Conservation (phyloP, 2,329 filamentous ascomycete species). For the Penicillium sp. region DNA sequence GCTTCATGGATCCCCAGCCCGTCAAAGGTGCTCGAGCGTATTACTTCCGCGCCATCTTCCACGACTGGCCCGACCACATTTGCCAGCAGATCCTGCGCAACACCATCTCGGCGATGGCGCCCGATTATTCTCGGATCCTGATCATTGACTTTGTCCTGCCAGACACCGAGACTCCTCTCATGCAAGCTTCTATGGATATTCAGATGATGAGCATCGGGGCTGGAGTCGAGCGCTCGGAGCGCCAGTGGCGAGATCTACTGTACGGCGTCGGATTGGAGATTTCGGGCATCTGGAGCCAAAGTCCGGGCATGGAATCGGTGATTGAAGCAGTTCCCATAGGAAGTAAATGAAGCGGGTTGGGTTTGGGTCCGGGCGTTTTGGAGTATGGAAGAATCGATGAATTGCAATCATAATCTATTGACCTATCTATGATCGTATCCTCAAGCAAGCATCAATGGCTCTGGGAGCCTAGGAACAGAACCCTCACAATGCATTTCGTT, state of each 20-base stretch:
- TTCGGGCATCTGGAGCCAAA: conserved; percentile 26
- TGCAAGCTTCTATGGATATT: conserved; percentile 35
- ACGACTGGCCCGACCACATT: conserved; percentile 38
- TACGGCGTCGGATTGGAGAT: conserved; percentile 30
- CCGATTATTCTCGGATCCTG: conserved; percentile 32
- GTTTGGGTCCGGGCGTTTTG: neutral
- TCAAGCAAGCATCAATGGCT: too few species aligned
- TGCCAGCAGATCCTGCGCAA: conserved; percentile 34
- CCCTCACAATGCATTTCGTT: neutral
- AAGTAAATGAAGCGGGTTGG: neutral
- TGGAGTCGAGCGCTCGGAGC: conserved; percentile 34
- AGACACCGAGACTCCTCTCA: conserved; percentile 27
- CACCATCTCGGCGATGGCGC: conserved; percentile 33
- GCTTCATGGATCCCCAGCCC: conserved; percentile 34
- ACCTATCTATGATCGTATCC: neutral
- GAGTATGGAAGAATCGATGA: neutral
- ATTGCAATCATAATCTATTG: neutral
- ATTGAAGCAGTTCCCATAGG: conserved; percentile 29
- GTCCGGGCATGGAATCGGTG: conserved; percentile 29
- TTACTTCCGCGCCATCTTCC: conserved; percentile 40
- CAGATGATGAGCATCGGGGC: conserved; percentile 41
- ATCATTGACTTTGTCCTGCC: conserved; percentile 39
- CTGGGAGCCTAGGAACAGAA: too few species aligned
- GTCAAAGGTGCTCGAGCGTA: conserved; percentile 35
- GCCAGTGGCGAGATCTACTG: conserved; percentile 34